Percentiles rank a stretch among this genome's conserved stretches.
These are phyloP conservation scores for Mallotus repandus DNA, from an alignment of 441 rosid species.

Conservation along the genomic window DNA sequence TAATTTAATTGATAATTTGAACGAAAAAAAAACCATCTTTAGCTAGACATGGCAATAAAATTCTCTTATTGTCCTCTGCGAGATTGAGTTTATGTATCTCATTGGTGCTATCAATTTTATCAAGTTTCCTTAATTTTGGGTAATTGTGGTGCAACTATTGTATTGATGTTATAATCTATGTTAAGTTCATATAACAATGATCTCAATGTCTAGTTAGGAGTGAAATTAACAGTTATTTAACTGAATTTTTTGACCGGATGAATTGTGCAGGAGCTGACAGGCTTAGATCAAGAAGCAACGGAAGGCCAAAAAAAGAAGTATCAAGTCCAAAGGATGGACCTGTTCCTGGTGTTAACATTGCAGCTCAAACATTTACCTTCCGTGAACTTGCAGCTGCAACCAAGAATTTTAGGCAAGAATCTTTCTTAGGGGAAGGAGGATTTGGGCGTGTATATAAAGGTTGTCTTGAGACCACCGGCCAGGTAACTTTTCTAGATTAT, in stretches of 20 bases:
- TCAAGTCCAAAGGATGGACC: constrained; percentile 56
- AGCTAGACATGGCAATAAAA: too few relatives aligned
- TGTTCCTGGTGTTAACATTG: constrained; percentile 53
- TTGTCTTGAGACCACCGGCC: constrained; percentile 79
- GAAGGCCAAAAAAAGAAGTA: constrained; percentile 62
- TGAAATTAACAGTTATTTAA: constrained; percentile 12
- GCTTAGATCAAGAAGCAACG: constrained; percentile 62
- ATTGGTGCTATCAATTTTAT: constrained; percentile 5
- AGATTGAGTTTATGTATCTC: not conserved
- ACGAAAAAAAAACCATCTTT: not conserved
- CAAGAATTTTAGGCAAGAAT: constrained; percentile 85
- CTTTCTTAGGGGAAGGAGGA: constrained; percentile 96
- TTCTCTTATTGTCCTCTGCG: not conserved
- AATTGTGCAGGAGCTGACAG: constrained; percentile 71
- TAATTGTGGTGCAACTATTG: constrained; percentile 5
- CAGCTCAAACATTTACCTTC: constrained; percentile 86
- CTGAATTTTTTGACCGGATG: constrained; percentile 23
- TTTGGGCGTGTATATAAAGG: constrained; percentile 97
- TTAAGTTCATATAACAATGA: constrained; percentile 9
- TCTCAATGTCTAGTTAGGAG: constrained; percentile 8
- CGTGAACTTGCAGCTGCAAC: constrained; percentile 92
- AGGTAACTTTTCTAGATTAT: constrained; percentile 43
- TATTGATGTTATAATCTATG: not conserved
- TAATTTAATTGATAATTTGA: not conserved
- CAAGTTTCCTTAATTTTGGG: not conserved